A percentile compares a stretch with the other conserved stretches of the same genome.
Conservation (phyloP, 140 eudicot genomes). For the Ambrosia hybrid region DNA sequence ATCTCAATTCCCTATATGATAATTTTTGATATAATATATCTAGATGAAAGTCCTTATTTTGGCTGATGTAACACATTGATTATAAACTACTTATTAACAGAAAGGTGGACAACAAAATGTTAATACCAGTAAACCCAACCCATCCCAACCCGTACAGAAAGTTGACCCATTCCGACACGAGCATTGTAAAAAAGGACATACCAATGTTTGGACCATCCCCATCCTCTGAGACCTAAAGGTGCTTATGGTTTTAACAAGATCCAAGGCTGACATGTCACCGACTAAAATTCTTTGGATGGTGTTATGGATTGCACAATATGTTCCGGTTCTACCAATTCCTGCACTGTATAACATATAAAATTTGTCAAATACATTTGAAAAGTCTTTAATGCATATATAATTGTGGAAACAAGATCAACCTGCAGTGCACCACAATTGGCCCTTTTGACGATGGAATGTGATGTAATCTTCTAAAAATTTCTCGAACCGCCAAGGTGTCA, state of each 20-base stretch:
- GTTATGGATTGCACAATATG: constrained; percentile 87
- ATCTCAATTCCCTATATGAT: too few species aligned
- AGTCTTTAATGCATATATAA: constrained; percentile 19
- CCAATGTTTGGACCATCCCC: constrained; percentile 98
- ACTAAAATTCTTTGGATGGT: constrained; percentile 76
- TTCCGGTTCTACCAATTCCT: constrained; percentile 99
- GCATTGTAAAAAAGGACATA: constrained; percentile 29
- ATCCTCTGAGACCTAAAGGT: constrained; percentile 87
- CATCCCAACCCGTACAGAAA: background rate
- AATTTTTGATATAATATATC: too few species aligned
- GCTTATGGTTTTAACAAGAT: constrained; percentile 66
- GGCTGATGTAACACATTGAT: background rate
- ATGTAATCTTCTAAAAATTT: constrained; percentile 68
- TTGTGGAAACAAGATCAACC: constrained; percentile 41
- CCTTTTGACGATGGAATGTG: constrained; percentile 67
- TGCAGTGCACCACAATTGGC: constrained; percentile 98
- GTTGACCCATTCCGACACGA: background rate
- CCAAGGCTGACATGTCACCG: constrained; percentile 92
- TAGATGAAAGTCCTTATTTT: background rate
- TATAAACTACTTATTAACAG: background rate
- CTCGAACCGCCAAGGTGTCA: constrained; percentile 84
- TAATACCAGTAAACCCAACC: too few species aligned
- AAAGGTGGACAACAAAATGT: background rate
- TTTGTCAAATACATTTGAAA: constrained; percentile 24
- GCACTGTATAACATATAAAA: constrained; percentile 62